Evolutionary conservation across 495 filamentous ascomycete species (phyloP), one percentile per base, ranked within the genome.

Genomic region (Neurospora tetrasperma): DNA sequence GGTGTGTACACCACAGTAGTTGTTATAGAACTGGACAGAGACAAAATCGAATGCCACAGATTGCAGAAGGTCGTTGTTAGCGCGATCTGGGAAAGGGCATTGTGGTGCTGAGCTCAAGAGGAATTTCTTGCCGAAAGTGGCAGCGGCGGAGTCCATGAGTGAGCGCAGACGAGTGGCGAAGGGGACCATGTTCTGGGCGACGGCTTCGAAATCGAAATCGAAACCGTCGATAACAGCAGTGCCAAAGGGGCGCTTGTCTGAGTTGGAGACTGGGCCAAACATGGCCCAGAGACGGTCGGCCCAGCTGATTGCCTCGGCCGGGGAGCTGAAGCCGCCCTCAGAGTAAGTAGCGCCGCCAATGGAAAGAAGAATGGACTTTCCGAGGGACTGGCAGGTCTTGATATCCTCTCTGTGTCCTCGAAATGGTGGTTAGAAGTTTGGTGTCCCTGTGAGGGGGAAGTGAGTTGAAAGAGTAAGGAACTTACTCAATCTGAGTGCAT

Each of bases 11-110:
- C 91, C 90, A 79, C 91, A 92, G 75, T 82, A 88, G 83, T 91
- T 91, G 77, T 85, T 85, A 77, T 84, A 93, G 84, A 92, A 92
- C 79, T 92, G 90, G 20, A 92, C 85, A 77, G 85, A 90, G 42
- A 92, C 82, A 69, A 89, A 91, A 75, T 92, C 91, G 69, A 91
- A 87, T 11, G 78, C 75, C 41, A 89, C 83, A 3, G 81, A 84
- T 72, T 86, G 77, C 44, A 93, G 83, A 72, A 89, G 85, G 1
- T 84, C 82, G 74, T 88, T 84, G 75, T 89, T 84, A 18, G 89
- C 85, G 5, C 82, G 83, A 71, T 92, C 91, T 2, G 91, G 91
- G 73, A 86, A 88, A 0, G 86, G 83, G 77, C 91, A 93, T 76
- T 92, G 90, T 46, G 91, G 91, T 14, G 90, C 89, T 0, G 88